Evolutionary conservation across 1,139 yeast genomes (phyloP), one percentile per base, ranked within the genome.

Genomic region (Suzukiozyma palmioleophila): DNA sequence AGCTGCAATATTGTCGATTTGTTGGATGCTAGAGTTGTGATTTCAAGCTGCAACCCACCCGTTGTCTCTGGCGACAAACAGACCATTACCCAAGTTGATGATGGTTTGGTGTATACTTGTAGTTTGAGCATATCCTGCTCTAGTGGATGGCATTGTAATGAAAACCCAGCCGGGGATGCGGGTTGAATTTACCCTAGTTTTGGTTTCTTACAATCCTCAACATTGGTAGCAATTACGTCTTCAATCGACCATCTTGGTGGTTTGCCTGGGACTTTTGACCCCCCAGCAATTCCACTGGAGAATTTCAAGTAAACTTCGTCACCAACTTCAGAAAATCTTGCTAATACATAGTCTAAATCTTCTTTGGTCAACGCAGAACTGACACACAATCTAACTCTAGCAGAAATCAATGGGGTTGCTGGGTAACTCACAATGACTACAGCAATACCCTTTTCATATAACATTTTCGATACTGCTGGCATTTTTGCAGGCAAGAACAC

Each of bases 371-470:
- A 74, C 1, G 97, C 87, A 0, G 97, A 73, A 43, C 95, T 84
- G 49, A 94, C 84, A 70, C 99, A 92, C 54, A 92, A 78, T 60
- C 99, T 80, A 21, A 88, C 90, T 66, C 98, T 80, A 9, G 96
- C 87, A 39, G 90, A 79, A 28, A 87, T 82, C 49, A 92, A 73
- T 25, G 97, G 96, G 1, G 98, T 90, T 1, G 98, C 98, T 8
- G 99, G 99, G 58, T 92, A 92, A 24, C 97, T 96, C 36, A 90
- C 97, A 51, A 92, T 83, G 34, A 94, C 99, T 39, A 92, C 92
- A 5, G 98, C 98, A 46, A 92, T 82, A 41, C 85, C 85, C 62
- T 79, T 70, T 42, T 77, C 80, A 51, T 85, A 77, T 73, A 92
- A 75, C 75, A 79, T 75, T 59, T 96, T 78, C 32, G 96, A 84